Base-by-base conservation (phyloP, 2,329 filamentous ascomycete species). In the Aspergillus sojae region DNA sequence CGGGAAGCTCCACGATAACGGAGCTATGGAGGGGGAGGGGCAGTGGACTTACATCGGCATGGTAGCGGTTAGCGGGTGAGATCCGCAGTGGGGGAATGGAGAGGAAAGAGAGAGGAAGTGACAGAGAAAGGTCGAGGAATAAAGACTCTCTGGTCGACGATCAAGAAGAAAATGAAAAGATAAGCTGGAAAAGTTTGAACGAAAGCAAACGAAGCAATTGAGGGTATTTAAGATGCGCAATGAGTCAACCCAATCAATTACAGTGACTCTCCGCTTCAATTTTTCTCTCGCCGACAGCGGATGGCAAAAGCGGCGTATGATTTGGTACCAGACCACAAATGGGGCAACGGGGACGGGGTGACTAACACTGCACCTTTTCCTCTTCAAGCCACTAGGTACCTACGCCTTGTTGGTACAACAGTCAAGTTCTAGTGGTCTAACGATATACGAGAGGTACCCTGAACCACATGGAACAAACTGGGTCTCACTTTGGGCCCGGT, bases 41-140 rank as follows among this genome's bases (percentile, higher is more conserved):
- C 48, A 48, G 30, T 36, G 34, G 48, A 70, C 75, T 62, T 77
- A 78, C 76, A 78, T 78, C 57, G 77, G 77, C 77, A 78, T 78
- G 65, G 54, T 70, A 68, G 67, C 55, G 67, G 64, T 69, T 46
- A 57, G 61, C 32, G 57, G 60, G 32, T 53, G 57, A 65, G 56
- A 57, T 60, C 60, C 57, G 61, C 61, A 64, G 63, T 57, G 58
- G 65, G 57, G 52, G 60, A 53, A 55, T 54, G 59, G 54, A 48
- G 46, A 48, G 45, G 45, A 54, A 58, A 57, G 57, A 36, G 34
- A 34, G 53, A 52, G 60, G 32, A 57, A 52, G 26, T 62, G 36
- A 56, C 23, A 43, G 46, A 36, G 28, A 41, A 46, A 46, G 14
- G 5, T 23, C 6, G 48, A 46, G 43, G 41, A 41, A 34, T 32